Evolutionary conservation across 2,329 filamentous ascomycete species (phyloP), one percentile per base, ranked within the genome.

Genomic region (Stromatinia cepivora): DNA sequence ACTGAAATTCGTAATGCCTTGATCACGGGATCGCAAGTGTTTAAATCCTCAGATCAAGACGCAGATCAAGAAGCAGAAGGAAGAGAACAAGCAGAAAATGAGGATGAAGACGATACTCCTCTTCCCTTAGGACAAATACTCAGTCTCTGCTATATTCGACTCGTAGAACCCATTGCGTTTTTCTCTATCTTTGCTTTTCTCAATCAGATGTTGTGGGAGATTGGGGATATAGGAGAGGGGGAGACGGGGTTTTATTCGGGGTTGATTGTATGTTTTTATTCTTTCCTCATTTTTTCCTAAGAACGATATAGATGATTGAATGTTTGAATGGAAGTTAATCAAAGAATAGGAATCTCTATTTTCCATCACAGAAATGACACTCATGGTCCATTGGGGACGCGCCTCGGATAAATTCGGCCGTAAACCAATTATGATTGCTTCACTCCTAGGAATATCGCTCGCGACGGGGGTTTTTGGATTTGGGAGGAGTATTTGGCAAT

Each of bases 171-270:
- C 0, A 85, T 94, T 53, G 90, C 91, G n/a, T 94, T 92, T 81
- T 94, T 94, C 81, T 88, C 85, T 77, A 92, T 94, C 78, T 91
- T 94, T 75, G 90, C 92, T 0, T 94, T 91, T 80, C 86, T 95
- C 79, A 92, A 89, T 75, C 83, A 90, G 76, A 94, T 94, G 92
- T 88, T 92, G 50, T 82, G 86, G 78, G 82, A 86, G 69, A 90
- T 88, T 70, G 91, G 90, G 13, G 76, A 82, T 15, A 79, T 94
- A 2, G 78, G 83, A 1, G 81, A 86, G 57, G 80, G 84, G n/a
- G 89, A 93, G 77, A 87, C 93, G 4, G 92, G 92, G 2, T 94
- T 94, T 81, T 94, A 93, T 81, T 87, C 84, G 69, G 92, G 92
- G 2, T 81, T 93, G 17, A 93, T 94, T 77, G 76, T 77, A 62